Percentiles rank a stretch among this genome's conserved stretches.
These are phyloP conservation scores for Grosmannia huntii DNA, from an alignment of 2,329 filamentous ascomycete genomes.

Conservation along the genomic window DNA sequence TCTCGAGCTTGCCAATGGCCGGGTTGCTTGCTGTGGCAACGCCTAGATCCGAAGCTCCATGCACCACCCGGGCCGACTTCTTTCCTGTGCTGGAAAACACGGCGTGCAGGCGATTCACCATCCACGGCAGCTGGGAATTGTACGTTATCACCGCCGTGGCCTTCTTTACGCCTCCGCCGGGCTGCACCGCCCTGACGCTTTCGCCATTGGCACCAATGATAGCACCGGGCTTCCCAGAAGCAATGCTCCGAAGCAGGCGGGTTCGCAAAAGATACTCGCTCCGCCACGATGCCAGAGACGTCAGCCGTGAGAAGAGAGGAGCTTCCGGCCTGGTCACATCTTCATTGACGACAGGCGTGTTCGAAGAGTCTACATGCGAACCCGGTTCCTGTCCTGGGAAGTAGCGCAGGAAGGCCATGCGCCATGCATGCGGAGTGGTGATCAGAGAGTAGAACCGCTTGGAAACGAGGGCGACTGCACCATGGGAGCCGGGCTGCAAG, in stretches of 20 bases:
- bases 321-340: conserved; percentile 51
- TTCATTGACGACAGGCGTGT: conserved; percentile 15
- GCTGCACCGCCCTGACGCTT: conserved; percentile 27
- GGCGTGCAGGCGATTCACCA: conserved; percentile 69
- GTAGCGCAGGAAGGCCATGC: conserved; percentile 79
- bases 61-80: conserved; percentile 65
- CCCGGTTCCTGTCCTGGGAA: conserved; percentile 59
- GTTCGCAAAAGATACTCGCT: conserved; percentile 91
- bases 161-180: conserved; percentile 45
- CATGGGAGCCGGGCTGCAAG: conserved; percentile 72
- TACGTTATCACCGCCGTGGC: conserved; percentile 70
- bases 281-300: conserved; percentile 78
- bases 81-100: conserved; percentile 51
- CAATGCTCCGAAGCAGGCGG: conserved; percentile 66
- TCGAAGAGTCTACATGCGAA: neutral
- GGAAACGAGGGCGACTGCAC: conserved; percentile 72
- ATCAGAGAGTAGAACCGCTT: conserved; percentile 77
- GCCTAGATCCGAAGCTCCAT: conserved; percentile 69
- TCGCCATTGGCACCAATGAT: conserved; percentile 1
- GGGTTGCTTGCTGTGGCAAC: conserved; percentile 75
- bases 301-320: conserved; percentile 72
- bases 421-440: conserved; percentile 86
- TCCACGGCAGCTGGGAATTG: conserved; percentile 68
- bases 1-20: conserved; percentile 58
- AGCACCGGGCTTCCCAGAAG: conserved; percentile 62